Evolutionary conservation across 108 stramenopile genomes (phyloP).

Genomic region (Nannochloropsis salina): DNA sequence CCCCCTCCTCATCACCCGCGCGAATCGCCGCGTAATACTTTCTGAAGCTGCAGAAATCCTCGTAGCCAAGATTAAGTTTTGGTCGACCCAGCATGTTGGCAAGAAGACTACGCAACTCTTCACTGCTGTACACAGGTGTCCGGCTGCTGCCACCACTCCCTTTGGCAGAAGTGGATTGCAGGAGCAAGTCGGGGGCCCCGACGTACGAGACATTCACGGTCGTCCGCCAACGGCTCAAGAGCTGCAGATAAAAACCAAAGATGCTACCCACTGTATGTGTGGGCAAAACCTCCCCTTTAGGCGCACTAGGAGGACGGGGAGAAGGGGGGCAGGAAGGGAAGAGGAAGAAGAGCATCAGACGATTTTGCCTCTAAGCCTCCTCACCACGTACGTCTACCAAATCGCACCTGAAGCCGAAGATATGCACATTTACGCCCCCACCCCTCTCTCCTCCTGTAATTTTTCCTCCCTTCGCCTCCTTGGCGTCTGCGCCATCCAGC

Average conservation of each 20-base stretch:
- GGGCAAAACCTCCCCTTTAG: not conserved
- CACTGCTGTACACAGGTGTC: not conserved
- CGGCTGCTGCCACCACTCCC: not conserved
- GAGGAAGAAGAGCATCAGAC: not conserved
- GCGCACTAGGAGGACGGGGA: not conserved
- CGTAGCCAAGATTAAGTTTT: not conserved
- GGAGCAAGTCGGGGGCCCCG: not conserved
- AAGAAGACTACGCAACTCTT: not conserved
- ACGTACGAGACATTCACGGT: not conserved
- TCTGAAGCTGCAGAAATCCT: not conserved
- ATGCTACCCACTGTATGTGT: not conserved
- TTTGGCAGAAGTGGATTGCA: not conserved
- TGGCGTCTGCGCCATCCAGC: not conserved
- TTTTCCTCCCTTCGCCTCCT: not conserved
- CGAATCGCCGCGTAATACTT: slow-evolving; percentile 20
- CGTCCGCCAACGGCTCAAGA: not conserved
- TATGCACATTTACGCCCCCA: not conserved
- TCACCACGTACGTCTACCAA: not conserved
- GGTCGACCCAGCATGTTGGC: not conserved
- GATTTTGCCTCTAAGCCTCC: not conserved
- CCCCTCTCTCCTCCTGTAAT: not conserved
- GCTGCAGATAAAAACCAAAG: not conserved
- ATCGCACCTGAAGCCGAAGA: not conserved
- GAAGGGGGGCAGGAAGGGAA: not conserved
- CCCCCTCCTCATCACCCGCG: not conserved